phyloP scores from a whole-genome alignment of 2,329 filamentous ascomycete genomes.

The Aspergillus nomiae region DNA sequence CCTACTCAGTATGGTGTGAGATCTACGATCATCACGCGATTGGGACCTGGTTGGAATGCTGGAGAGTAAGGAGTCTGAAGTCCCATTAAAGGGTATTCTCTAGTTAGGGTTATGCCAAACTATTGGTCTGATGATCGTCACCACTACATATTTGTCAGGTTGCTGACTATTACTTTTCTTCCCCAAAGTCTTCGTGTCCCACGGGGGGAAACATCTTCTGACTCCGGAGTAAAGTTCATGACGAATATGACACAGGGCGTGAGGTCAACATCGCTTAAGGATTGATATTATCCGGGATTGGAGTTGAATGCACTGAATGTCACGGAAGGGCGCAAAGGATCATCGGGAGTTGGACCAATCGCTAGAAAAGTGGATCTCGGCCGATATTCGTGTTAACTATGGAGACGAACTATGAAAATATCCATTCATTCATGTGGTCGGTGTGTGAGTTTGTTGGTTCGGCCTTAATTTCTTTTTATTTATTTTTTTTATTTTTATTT shows the following conservation, averaged over 20 bases:
- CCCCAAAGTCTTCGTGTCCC: not conserved
- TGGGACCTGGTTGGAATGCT: not conserved
- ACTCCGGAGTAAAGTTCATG: not conserved
- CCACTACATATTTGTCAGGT: not conserved
- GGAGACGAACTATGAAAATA: not conserved
- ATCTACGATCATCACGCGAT: conserved; percentile 1
- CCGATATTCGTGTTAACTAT: not conserved
- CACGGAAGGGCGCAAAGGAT: conserved; percentile 3
- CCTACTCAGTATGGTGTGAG: not conserved
- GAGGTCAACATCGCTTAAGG: not conserved
- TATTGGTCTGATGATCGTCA: not conserved
- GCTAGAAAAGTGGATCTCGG: not conserved
- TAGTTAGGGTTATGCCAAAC: not conserved
- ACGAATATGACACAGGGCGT: not conserved
- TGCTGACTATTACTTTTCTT: not conserved
- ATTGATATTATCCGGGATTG: not conserved
- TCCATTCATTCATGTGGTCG: conserved; percentile 4
- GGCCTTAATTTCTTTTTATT: not conserved
- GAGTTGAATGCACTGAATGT: not conserved
- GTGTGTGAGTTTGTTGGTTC: not conserved
- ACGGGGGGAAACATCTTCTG: not conserved
- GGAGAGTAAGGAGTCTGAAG: not conserved
- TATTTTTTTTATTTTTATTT: not conserved
- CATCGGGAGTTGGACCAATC: conserved; percentile 1
- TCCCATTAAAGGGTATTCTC: not conserved